phyloP scores from a whole-genome alignment of 352 stramenopile genomes.

The Phytopythium chamaehyphon region DNA sequence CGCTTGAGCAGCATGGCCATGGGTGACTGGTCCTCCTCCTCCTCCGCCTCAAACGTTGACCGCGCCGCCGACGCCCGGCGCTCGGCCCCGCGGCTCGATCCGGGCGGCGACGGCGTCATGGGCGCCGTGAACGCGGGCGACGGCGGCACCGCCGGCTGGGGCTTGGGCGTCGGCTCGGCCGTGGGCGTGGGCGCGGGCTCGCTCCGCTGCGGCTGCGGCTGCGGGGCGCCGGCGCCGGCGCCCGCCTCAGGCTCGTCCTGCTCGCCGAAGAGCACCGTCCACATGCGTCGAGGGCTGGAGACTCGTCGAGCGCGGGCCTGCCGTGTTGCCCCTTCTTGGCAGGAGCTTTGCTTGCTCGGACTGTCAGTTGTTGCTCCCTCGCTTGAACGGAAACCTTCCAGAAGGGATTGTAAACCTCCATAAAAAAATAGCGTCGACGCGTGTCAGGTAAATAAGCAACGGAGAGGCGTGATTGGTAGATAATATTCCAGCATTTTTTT shows the following conservation, averaged over 20 bases:
- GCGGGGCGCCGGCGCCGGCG: neutral
- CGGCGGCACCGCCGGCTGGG: constrained; percentile 12
- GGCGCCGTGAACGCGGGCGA: constrained; percentile 18
- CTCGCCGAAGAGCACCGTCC: constrained; percentile 60
- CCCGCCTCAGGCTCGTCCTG: constrained; percentile 18
- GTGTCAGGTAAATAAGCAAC: no score
- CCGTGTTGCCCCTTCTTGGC: no score
- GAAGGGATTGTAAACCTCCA: no score
- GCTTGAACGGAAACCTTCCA: no score
- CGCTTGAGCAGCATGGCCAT: constrained; percentile 78
- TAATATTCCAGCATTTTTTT: no score
- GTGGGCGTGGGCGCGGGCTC: no score
- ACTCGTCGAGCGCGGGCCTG: no score
- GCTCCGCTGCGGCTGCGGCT: no score
- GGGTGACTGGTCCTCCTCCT: constrained; percentile 21
- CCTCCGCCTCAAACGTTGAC: neutral
- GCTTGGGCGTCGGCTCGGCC: constrained; percentile 3
- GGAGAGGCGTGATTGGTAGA: no score
- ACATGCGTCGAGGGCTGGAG: constrained; percentile 21
- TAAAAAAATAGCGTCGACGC: no score
- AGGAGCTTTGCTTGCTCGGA: no score
- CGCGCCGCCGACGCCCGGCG: neutral
- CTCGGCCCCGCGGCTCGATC: constrained; percentile 1
- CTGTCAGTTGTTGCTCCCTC: no score
- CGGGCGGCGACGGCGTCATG: constrained; percentile 27